Evolutionary conservation across 2,329 filamentous ascomycete genomes (phyloP), one percentile per base, ranked within the genome.

Genomic region (Davidsoniella neocaledoniae): DNA sequence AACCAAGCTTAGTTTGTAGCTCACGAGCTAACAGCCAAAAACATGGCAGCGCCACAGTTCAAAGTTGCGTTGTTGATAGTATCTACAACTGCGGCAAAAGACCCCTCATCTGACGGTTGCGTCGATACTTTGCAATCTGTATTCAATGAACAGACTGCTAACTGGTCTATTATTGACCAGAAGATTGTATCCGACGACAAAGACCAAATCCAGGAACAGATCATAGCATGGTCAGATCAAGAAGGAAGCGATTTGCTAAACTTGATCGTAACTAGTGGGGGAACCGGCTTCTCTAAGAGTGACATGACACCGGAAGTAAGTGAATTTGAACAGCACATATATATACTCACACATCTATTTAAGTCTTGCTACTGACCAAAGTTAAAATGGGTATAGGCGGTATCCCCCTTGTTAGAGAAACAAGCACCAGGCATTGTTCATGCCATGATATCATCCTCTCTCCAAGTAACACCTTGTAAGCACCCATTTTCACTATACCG

Each of bases 401-500:
- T 95, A n/a, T 67, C 72, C 12, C 76, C 81, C 4, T 65, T 96
- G 39, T 71, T 96, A 41, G 80, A 94, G 59, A 87, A 83, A 61
- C 78, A 90, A 63, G 91, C 91, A 0, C 79, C 87, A 0, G 91
- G 91, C 1, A 70, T 98, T 46, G 83, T 95, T n/a, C 88, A 98
- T 65, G 87, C 80, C 56, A 98, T 98, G 90, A 71, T 98, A 40
- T 73, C 87, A 5, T 72, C 85, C 17, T 96, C 90, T 1, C 68
- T 94, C 14, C 70, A 77, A 41, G 79, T 96, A 33, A 98, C 91
- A 2, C 88, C 90, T 43, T 98, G 87, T 94, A 68, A 68, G 83
- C 66, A 33, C n/a, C 55, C 21, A 23, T 7, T 3, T 19, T 14
- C 21, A 29, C 39, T 41, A 6, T 17, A 40, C 36, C 25, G 38